These are phyloP conservation scores for Sarcocystis neurona DNA, from an alignment of 169 alveolate genomes.

Conservation along the genomic window DNA sequence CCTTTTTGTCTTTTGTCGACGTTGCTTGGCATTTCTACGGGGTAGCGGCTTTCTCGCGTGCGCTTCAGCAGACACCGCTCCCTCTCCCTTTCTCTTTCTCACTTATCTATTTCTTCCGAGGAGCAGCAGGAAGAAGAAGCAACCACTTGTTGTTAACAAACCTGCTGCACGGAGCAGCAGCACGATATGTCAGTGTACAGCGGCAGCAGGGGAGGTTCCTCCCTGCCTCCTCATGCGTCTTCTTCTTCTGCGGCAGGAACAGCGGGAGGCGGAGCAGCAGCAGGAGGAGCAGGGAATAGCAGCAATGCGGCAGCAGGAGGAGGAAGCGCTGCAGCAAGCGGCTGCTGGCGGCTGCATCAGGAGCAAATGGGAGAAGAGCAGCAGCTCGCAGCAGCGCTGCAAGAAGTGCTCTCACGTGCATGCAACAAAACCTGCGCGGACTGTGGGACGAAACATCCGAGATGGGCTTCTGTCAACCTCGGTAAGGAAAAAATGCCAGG, in stretches of 20 bases:
- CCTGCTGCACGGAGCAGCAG: too few species aligned
- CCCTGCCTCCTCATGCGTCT: neutral
- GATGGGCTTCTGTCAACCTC: slow-evolving; percentile 95
- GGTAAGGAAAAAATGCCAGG: slow-evolving; percentile 33
- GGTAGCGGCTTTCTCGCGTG: neutral
- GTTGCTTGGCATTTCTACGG: neutral
- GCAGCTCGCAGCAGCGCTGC: slow-evolving; percentile 5
- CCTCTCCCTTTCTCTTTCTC: too few species aligned
- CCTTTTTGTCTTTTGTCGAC: neutral
- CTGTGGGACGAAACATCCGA: slow-evolving; percentile 92
- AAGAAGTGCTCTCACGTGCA: slow-evolving; percentile 25
- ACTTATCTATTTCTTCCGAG: too few species aligned
- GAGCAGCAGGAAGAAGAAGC: too few species aligned
- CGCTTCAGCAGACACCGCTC: neutral
- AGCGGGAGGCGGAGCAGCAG: neutral
- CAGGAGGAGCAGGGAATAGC: too few species aligned
- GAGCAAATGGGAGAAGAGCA: slow-evolving; percentile 8
- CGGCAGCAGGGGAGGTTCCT: neutral
- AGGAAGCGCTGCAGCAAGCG: neutral
- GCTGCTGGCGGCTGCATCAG: neutral
- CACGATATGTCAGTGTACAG: too few species aligned
- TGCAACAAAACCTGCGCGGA: slow-evolving; percentile 88
- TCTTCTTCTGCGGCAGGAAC: neutral
- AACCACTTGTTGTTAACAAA: too few species aligned
- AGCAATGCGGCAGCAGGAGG: neutral